Conservation (phyloP, 2,329 filamentous ascomycete species). For the Cadophora malorum region DNA sequence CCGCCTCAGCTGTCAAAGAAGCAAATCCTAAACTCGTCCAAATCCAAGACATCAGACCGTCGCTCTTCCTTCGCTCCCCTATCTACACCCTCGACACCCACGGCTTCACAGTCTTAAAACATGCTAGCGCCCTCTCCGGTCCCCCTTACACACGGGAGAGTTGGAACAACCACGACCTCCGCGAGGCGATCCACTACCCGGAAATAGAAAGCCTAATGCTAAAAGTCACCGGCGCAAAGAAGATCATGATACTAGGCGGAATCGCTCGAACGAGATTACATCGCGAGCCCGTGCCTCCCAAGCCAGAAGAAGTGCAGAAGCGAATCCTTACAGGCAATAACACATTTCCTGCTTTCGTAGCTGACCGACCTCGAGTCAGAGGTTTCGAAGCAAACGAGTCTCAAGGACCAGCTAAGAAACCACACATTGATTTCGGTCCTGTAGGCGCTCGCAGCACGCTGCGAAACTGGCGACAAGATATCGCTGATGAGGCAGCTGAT, state of each 20-base stretch:
- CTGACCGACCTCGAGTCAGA: too few species aligned
- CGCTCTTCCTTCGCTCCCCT: background rate
- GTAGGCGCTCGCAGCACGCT: too few species aligned
- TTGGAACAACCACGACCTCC: background rate
- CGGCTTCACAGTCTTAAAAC: background rate
- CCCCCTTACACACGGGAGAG: too few species aligned
- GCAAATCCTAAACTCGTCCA: background rate
- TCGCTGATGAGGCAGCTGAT: too few species aligned
- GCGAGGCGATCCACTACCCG: background rate
- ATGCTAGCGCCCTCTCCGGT: background rate
- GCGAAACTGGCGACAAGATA: too few species aligned
- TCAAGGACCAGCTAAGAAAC: too few species aligned
- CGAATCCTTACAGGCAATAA: too few species aligned
- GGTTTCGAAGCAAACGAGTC: too few species aligned
- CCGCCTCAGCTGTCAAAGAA: background rate
- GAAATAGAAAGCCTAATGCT: background rate
- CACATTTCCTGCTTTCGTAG: too few species aligned
- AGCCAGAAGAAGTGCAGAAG: too few species aligned
- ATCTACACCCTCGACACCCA: background rate
- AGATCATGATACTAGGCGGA: background rate
- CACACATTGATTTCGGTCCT: too few species aligned
- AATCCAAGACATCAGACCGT: background rate
- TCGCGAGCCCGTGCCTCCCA: background rate
- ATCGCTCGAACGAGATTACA: background rate
- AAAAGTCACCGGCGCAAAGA: background rate